Percentiles rank a stretch among this genome's conserved stretches.
phyloP scores from a whole-genome alignment of 208 protist species.

The Leishmania mexicana region DNA sequence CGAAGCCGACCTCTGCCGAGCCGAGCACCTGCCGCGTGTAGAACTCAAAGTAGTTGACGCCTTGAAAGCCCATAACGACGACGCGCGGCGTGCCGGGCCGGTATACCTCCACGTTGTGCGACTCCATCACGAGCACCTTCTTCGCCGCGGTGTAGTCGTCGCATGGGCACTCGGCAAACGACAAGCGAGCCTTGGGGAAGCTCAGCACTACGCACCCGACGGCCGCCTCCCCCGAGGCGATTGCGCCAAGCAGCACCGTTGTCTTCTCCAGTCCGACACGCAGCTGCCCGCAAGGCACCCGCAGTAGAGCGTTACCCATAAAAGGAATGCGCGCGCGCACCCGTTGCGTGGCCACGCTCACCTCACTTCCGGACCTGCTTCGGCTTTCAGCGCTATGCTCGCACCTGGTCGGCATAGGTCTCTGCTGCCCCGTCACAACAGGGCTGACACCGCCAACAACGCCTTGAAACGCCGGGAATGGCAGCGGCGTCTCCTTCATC shows the following conservation, averaged over 20 bases:
- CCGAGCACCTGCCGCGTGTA: constrained; percentile 78
- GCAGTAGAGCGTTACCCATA: constrained; percentile 64
- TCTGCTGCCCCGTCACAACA: background rate
- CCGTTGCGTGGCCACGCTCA: constrained; percentile 13
- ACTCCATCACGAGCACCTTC: constrained; percentile 74
- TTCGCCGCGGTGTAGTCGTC: constrained; percentile 63
- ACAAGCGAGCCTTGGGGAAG: constrained; percentile 51
- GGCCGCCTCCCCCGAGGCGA: constrained; percentile 41
- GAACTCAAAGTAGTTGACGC: constrained; percentile 80
- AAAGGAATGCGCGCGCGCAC: constrained; percentile 43
- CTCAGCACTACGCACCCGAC: constrained; percentile 67
- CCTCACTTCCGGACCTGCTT: constrained; percentile 3
- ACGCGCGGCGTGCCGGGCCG: constrained; percentile 54
- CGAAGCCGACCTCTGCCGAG: constrained; percentile 60
- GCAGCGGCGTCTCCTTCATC: constrained; percentile 25
- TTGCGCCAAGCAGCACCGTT: constrained; percentile 63
- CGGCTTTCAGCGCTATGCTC: constrained; percentile 3
- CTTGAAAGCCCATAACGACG: constrained; percentile 79
- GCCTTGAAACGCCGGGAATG: background rate
- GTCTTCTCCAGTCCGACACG: constrained; percentile 55
- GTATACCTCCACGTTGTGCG: constrained; percentile 77
- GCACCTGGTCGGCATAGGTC: background rate
- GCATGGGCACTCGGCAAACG: constrained; percentile 79
- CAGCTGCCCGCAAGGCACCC: constrained; percentile 77
- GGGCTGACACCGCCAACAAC: background rate